phyloP scores from a whole-genome alignment of 2,329 filamentous ascomycete genomes.

The Fonsecaea nubica region DNA sequence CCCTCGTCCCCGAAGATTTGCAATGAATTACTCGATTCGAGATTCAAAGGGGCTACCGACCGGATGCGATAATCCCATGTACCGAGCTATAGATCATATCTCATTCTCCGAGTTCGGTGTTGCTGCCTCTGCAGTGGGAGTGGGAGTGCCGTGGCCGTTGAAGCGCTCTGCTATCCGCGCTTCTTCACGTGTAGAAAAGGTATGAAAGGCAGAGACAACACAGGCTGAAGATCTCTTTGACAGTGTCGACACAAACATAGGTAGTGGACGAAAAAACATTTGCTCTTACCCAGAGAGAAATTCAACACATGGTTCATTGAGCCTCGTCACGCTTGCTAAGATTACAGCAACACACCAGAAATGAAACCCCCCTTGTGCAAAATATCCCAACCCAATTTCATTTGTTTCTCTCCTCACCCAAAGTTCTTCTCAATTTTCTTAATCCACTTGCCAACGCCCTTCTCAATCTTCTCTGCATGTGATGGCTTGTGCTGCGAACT shows the following conservation, averaged over 20 bases:
- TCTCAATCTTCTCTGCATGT: slow-evolving; percentile 49
- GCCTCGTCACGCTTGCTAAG: slow-evolving; percentile 16
- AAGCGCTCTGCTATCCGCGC: too few relatives aligned
- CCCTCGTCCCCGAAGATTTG: slow-evolving; percentile 24
- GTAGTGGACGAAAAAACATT: background rate
- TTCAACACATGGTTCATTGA: background rate
- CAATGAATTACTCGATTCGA: background rate
- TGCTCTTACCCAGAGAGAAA: background rate
- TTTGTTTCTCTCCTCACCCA: slow-evolving; percentile 23
- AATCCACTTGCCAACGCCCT: slow-evolving; percentile 52
- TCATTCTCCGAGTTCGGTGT: too few relatives aligned
- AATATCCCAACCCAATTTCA: background rate
- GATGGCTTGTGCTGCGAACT: slow-evolving; percentile 43
- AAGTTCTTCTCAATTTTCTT: slow-evolving; percentile 54
- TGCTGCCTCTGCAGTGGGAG: too few relatives aligned
- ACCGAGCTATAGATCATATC: background rate
- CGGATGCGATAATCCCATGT: background rate
- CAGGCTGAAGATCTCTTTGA: background rate
- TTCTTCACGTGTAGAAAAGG: too few relatives aligned
- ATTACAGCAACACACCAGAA: background rate
- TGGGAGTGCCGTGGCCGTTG: too few relatives aligned
- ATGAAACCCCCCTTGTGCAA: background rate
- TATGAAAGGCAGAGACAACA: too few relatives aligned
- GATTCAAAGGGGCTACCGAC: background rate
- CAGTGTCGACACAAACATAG: background rate